phyloP scores from a whole-genome alignment of 257 asterid genomes.

The Solanum habrochaites region DNA sequence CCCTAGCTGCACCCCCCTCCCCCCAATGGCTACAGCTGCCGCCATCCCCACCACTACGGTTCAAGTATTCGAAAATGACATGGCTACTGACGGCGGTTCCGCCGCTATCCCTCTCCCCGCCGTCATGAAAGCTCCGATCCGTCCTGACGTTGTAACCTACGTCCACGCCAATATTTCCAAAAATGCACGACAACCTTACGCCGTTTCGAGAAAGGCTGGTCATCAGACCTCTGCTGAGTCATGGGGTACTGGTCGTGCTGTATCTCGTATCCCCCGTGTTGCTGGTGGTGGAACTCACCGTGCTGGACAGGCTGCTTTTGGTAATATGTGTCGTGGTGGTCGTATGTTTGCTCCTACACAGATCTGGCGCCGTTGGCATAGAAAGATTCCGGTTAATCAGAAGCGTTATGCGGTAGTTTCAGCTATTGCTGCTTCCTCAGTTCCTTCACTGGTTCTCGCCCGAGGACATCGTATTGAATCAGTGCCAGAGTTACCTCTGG shows the following conservation, averaged over 20 bases:
- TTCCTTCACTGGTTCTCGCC: conserved; percentile 61
- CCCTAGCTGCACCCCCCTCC: background rate
- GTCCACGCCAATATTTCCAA: conserved; percentile 57
- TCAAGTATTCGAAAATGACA: conserved; percentile 44
- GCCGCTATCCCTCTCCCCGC: conserved; percentile 41
- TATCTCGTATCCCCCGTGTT: conserved; percentile 89
- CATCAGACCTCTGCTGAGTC: conserved; percentile 95
- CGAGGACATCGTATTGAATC: conserved; percentile 67
- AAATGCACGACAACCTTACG: conserved; percentile 63
- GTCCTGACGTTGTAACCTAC: conserved; percentile 48
- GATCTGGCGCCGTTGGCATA: conserved; percentile 77
- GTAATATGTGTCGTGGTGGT: conserved; percentile 94
- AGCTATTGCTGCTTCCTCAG: conserved; percentile 70
- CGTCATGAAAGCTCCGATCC: conserved; percentile 65
- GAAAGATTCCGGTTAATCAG: conserved; percentile 51
- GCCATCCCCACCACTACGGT: conserved; percentile 64
- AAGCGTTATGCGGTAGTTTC: conserved; percentile 68
- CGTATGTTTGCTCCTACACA: conserved; percentile 84
- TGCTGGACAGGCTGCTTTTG: conserved; percentile 85
- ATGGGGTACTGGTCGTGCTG: conserved; percentile 96
- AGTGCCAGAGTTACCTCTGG: conserved; percentile 69
- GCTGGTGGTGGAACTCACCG: conserved; percentile 97
- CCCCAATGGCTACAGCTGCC: conserved; percentile 52
- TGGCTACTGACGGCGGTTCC: conserved; percentile 37
- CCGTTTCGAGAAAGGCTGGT: conserved; percentile 67